Base-by-base conservation (phyloP, 164 flowering plant species). In the Vitis labrusca region DNA sequence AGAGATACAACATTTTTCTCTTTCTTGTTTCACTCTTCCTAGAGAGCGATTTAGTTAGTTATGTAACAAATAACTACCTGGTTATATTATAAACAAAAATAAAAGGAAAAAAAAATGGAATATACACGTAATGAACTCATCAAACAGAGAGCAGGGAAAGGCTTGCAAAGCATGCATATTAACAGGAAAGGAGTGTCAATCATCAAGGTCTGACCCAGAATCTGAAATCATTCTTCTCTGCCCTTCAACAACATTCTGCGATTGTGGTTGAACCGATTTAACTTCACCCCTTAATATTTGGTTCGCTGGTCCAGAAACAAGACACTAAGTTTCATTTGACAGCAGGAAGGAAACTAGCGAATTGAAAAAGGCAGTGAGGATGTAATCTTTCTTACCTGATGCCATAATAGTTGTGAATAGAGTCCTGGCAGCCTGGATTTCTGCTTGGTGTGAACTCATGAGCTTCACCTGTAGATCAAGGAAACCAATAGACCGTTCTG, bases 381-480 rank as follows among this genome's bases (percentile, higher is more conserved):
- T 37, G 44, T 1, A 37, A 23, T 15, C 27, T 17, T 10, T 5
- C 64, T 71, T 37, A 87, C 92, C 87, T 80, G 89, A 70, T 23
- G 66, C 68, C 29, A 71, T 2, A 47, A 80, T 63, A 67, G 74
- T 88, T 56, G 47, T 16, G 3, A 86, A 0, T 50, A 84, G 10
- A 12, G 77, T 51, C 76, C 58, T 84, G 10, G 72, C 79, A 71
- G 77, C 78, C 63, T 81, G 83, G 50, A 87, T 58, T 73, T 89
- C 92, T 59, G 73, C 73, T 74, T 81, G 83, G 79, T 88, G 85
- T 15, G 74, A 65, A 59, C 72, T 81, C 13, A 75, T 49, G 32
- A 85, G 73, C 69, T 76, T 89, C 15, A 59, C 77, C 93, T 90
- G 85, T 73, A 83, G 61, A 54, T 49, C 8, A 69, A 37, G 44